Evolutionary conservation across 768 basidiomycete species (phyloP).

Genomic region (Leccinum pellstonianum): DNA sequence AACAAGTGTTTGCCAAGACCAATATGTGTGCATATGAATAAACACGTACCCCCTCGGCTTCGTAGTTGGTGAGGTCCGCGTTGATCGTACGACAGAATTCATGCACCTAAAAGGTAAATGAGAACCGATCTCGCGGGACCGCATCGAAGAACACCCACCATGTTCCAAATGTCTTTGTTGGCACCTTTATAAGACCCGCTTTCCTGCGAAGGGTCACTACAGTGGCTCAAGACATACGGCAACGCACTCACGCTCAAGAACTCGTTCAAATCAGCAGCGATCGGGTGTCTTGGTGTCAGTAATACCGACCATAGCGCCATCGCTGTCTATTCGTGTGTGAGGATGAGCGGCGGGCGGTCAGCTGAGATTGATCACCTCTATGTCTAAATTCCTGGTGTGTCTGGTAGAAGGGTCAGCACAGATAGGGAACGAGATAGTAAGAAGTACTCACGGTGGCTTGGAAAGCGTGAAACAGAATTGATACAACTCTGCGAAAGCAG

Average conservation of each 20-base stretch:
- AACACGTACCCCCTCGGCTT: conserved; percentile 68
- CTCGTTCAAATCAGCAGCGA: conserved; percentile 61
- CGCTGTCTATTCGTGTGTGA: conserved; percentile 49
- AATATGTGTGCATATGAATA: not conserved
- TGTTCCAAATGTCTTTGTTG: conserved; percentile 84
- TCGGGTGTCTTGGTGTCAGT: conserved; percentile 61
- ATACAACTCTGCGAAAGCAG: conserved; percentile 66
- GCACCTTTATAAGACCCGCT: conserved; percentile 67
- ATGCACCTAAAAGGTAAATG: conserved; percentile 49
- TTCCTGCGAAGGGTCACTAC: conserved; percentile 28
- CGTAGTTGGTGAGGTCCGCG: conserved; percentile 62
- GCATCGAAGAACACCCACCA: conserved; percentile 47
- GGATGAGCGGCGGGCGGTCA: not conserved
- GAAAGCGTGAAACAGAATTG: conserved; percentile 67
- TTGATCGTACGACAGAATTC: conserved; percentile 71
- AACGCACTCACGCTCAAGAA: conserved; percentile 58
- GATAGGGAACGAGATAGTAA: not conserved
- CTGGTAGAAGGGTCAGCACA: conserved; percentile 35
- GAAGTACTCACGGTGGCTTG: conserved; percentile 62
- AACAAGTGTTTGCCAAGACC: not conserved
- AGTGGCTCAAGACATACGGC: not conserved
- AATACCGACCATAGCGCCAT: conserved; percentile 75
- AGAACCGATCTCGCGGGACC: not conserved
- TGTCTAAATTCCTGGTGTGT: conserved; percentile 73
- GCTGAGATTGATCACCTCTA: conserved; percentile 57